Evolutionary conservation across 2,329 filamentous ascomycete species (phyloP).

Genomic region (Talaromyces sp.): DNA sequence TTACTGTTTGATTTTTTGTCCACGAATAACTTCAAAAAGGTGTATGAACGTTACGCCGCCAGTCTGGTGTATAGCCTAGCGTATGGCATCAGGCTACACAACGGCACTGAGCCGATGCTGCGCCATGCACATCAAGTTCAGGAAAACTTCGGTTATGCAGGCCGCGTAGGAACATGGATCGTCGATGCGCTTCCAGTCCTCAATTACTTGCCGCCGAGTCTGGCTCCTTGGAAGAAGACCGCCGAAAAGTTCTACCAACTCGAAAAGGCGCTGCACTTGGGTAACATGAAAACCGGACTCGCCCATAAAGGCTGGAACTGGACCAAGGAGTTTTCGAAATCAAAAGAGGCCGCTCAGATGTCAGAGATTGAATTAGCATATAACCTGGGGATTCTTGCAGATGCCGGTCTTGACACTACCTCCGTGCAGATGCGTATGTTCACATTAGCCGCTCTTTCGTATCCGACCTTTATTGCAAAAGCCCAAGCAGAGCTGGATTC

Average conservation of each 20-base stretch:
- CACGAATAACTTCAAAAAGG: conserved; percentile 41
- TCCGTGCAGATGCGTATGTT: conserved; percentile 45
- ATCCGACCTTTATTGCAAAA: conserved; percentile 33
- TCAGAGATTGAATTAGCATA: conserved; percentile 44
- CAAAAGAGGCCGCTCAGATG: conserved; percentile 42
- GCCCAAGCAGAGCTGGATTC: conserved; percentile 39
- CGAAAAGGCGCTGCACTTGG: conserved; percentile 22
- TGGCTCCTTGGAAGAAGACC: conserved; percentile 16
- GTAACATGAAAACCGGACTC: conserved; percentile 20
- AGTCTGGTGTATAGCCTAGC: conserved; percentile 51
- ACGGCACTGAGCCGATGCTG: conserved; percentile 42
- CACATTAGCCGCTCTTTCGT: conserved; percentile 47
- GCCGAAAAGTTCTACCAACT: conserved; percentile 20
- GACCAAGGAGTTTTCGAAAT: conserved; percentile 22
- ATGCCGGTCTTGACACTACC: conserved; percentile 50
- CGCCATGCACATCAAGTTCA: conserved; percentile 46
- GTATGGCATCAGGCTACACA: conserved; percentile 48
- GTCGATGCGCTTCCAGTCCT: conserved; percentile 10
- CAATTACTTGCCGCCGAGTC: neutral
- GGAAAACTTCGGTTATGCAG: conserved; percentile 22
- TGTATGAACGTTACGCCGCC: conserved; percentile 48
- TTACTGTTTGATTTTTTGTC: conserved; percentile 43
- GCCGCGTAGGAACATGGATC: neutral
- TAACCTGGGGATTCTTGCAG: conserved; percentile 44
- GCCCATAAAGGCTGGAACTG: conserved; percentile 25